Conservation (phyloP, 345 rosid species). For the Arabis hirsuta region DNA sequence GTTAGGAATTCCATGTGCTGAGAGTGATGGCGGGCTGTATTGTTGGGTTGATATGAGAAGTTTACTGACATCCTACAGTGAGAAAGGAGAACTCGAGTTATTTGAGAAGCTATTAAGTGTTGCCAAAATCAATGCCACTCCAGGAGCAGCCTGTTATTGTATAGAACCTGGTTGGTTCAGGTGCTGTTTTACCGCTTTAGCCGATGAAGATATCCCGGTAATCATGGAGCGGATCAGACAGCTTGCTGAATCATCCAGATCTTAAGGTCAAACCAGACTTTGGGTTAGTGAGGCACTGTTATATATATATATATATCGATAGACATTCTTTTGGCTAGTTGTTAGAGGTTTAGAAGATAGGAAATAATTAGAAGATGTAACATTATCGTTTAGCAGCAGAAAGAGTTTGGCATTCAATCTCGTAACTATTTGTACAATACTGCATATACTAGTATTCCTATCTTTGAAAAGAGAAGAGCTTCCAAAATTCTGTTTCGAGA, state of each 20-base stretch:
- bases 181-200: conserved; percentile 76
- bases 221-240: conserved; percentile 62
- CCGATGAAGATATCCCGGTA: conserved; percentile 63
- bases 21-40: conserved; percentile 75
- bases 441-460: conserved; percentile 22
- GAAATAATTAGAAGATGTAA: conserved; percentile 15
- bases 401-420: conserved; percentile 31
- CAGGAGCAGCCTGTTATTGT: conserved; percentile 91
- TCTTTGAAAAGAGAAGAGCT: conserved; percentile 26
- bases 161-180: conserved; percentile 97
- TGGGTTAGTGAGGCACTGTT: conserved; percentile 1
- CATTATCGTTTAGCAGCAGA: not conserved
- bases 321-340: conserved; percentile 8
- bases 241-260: conserved; percentile 55
- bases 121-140: conserved; percentile 84
- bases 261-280: conserved; percentile 41
- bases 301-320: not conserved
- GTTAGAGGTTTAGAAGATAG: conserved; percentile 26
- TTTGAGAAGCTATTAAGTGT: conserved; percentile 73
- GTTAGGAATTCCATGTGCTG: conserved; percentile 62
- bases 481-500: not conserved
- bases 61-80: conserved; percentile 69
- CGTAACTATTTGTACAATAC: conserved; percentile 20
- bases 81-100: conserved; percentile 87
- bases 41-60: conserved; percentile 91